A percentile compares a stretch with the other conserved stretches of the same genome.
phyloP scores from a whole-genome alignment of 306 rosid species.

The Vigna nakashimae region DNA sequence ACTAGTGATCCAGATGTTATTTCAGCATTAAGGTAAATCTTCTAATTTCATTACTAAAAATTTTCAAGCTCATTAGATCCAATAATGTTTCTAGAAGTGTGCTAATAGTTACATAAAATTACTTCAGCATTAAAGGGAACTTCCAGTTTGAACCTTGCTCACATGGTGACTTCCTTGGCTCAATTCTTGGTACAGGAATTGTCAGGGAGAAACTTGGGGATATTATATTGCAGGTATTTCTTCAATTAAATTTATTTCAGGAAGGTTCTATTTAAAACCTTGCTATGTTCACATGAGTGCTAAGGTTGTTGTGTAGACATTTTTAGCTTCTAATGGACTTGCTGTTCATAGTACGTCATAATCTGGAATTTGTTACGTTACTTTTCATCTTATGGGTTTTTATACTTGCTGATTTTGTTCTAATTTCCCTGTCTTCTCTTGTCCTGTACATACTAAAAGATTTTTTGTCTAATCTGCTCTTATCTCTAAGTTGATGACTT shows the following conservation, averaged over 20 bases:
- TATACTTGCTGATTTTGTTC: not conserved
- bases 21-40: slow-evolving; percentile 79
- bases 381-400: not conserved
- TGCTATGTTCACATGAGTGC: not conserved
- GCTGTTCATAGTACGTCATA: not conserved
- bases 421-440: not conserved
- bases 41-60: slow-evolving; percentile 21
- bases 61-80: slow-evolving; percentile 25
- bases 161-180: slow-evolving; percentile 91
- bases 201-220: slow-evolving; percentile 87
- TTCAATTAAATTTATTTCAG: not conserved
- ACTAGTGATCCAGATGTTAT: slow-evolving; percentile 84
- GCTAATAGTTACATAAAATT: slow-evolving; percentile 32
- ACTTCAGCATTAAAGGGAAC: slow-evolving; percentile 81
- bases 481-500: slow-evolving; percentile 3
- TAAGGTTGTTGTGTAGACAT: not conserved
- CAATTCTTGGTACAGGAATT: slow-evolving; percentile 91
- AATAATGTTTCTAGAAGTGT: slow-evolving; percentile 22
- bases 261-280: slow-evolving; percentile 30
- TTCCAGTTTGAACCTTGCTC: slow-evolving; percentile 81
- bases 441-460: not conserved
- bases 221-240: slow-evolving; percentile 77
- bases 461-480: slow-evolving; percentile 5
- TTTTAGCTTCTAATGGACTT: not conserved
- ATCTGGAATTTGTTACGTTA: slow-evolving; percentile 24